Evolutionary conservation across 2,329 filamentous ascomycete species (phyloP).

Genomic region (Decorospora gaudefroyi): DNA sequence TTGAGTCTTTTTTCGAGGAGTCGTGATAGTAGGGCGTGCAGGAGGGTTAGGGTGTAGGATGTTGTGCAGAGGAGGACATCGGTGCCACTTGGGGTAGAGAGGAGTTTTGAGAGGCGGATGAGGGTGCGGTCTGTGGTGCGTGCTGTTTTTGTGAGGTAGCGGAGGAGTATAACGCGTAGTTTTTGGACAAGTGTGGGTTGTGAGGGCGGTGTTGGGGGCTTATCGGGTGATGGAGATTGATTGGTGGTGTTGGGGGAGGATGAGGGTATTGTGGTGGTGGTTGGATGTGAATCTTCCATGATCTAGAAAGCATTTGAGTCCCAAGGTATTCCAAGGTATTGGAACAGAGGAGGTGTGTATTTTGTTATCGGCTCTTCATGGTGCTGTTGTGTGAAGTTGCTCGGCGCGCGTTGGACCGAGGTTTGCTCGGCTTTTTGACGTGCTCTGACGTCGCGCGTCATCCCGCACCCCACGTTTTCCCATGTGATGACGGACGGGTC

Average conservation of each 20-base stretch:
- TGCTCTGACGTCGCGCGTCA: conserved; percentile 11
- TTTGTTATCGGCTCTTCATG: conserved; percentile 9
- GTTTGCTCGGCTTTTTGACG: conserved; percentile 12
- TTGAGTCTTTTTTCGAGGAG: conserved; percentile 45
- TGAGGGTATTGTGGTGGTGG: conserved; percentile 32
- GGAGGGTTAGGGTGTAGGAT: conserved; percentile 51
- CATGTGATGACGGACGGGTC: conserved; percentile 17
- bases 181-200: conserved; percentile 17
- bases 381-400: conserved; percentile 1
- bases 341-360: too few relatives aligned
- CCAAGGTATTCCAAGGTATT: background rate
- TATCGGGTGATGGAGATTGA: conserved; percentile 14
- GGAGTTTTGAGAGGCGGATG: conserved; percentile 41
- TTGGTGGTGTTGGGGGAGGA: conserved; percentile 12
- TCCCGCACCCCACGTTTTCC: conserved; percentile 2
- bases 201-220: conserved; percentile 13
- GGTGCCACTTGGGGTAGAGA: conserved; percentile 49
- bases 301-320: background rate
- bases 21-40: conserved; percentile 48
- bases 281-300: conserved; percentile 27
- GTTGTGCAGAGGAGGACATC: conserved; percentile 52
- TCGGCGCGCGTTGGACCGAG: conserved; percentile 14
- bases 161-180: conserved; percentile 24
- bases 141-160: conserved; percentile 25
- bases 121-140: conserved; percentile 39